Base-by-base conservation (phyloP, 2,329 filamentous ascomycete genomes). In the Phaeosphaeria sp. region DNA sequence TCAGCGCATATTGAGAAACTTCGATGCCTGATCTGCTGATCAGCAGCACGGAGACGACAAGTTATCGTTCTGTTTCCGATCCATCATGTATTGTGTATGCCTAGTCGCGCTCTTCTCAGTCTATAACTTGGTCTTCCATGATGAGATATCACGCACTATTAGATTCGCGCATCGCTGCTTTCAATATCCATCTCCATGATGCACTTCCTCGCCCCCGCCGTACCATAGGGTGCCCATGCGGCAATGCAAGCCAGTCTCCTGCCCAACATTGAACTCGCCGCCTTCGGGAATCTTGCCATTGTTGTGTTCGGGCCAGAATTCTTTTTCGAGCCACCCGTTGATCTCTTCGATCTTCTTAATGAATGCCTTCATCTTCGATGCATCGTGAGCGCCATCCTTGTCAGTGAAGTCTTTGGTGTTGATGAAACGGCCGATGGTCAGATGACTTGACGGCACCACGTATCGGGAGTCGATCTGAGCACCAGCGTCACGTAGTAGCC, bases 241-340 rank as follows among this genome's bases (percentile, higher is more conserved):
- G 57, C 87, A 87, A 69, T 94, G 90, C 54, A 97, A 78, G 0
- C 93, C 93, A 67, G 83, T 89, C 74, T 94, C 92, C 67, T 96
- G 87, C 0, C 94, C 93, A n/a, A 97, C 88, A 22, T 90, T 80
- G 93, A 94, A 97, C 71, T 95, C 90, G 0, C 90, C 89, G 13
- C 81, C 81, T 1, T 73, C 73, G 25, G 76, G 77, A 54, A 83
- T 78, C 73, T 79, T 47, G 72, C 78, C 22, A 3, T 74, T 67
- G 9, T 72, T 67, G 50, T 65, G 47, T 50, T 76, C 76, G 20
- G 87, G 85, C 91, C 92, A 96, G 50, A 89, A 89, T 68, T 90
- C 85, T 11, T 77, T 77, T 72, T 88, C 82, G 23, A 97, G 80
- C 89, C 89, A 93, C 10, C 71, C 74, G 76, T 98, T 98, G 65